A percentile compares a stretch with the other conserved stretches of the same genome.
Evolutionary conservation across 768 basidiomycete genomes (phyloP).

Genomic region (Leccinum subgranulosum): DNA sequence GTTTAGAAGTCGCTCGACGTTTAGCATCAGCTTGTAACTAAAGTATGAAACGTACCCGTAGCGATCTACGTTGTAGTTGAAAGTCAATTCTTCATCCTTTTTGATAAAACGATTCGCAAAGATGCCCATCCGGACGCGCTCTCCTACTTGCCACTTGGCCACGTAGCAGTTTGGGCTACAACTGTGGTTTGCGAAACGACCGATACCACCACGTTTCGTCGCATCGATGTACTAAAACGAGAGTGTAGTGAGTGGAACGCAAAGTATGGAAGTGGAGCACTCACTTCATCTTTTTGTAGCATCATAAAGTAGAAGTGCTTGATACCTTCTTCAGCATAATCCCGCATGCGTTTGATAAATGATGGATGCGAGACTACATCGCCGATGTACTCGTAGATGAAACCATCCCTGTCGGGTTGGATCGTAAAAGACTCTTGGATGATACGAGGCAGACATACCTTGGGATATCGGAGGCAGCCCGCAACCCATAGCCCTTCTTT

Average conservation of each 20-base stretch:
- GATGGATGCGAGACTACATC: slow-evolving; percentile 87
- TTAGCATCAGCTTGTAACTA: neutral
- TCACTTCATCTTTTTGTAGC: slow-evolving; percentile 94
- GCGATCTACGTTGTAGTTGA: slow-evolving; percentile 99
- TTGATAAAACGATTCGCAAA: slow-evolving; percentile 83
- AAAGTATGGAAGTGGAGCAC: slow-evolving; percentile 20
- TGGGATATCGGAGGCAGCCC: slow-evolving; percentile 64
- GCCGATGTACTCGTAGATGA: slow-evolving; percentile 98
- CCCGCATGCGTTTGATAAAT: slow-evolving; percentile 92
- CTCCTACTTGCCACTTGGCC: slow-evolving; percentile 94
- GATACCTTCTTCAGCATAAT: slow-evolving; percentile 91
- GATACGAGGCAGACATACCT: slow-evolving; percentile 45
- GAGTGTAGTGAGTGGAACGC: neutral
- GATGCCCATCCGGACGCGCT: slow-evolving; percentile 93
- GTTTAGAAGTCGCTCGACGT: neutral
- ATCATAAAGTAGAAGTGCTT: slow-evolving; percentile 99
- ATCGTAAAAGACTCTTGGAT: slow-evolving; percentile 2
- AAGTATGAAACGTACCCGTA: slow-evolving; percentile 70
- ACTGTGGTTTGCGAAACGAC: slow-evolving; percentile 96
- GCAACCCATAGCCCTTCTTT: slow-evolving; percentile 92
- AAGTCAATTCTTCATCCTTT: slow-evolving; percentile 87
- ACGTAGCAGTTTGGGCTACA: slow-evolving; percentile 98
- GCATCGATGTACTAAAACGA: slow-evolving; percentile 86
- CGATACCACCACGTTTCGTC: slow-evolving; percentile 94
- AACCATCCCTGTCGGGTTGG: slow-evolving; percentile 60